phyloP scores from a whole-genome alignment of 176 grass and related monocot species.

The Oryza officinalis region DNA sequence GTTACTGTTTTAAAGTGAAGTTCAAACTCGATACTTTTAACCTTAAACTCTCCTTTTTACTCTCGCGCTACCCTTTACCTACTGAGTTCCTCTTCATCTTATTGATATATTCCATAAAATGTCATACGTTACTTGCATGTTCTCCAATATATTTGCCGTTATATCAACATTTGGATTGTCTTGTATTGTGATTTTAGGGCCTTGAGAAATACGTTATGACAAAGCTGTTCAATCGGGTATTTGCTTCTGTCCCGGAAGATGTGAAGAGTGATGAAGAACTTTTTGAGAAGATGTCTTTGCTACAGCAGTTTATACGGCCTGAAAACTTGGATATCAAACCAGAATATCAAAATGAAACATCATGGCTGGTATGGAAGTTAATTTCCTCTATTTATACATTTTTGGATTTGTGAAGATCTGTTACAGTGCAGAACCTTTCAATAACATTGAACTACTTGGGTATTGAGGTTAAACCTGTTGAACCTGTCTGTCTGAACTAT shows the following conservation, averaged over 20 bases:
- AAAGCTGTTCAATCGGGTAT: slow-evolving; percentile 85
- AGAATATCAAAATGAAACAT: slow-evolving; percentile 94
- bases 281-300: slow-evolving; percentile 90
- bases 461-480: neutral
- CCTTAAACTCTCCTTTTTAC: neutral
- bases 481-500: neutral
- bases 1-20: slow-evolving; percentile 9
- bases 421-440: neutral
- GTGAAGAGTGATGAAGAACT: slow-evolving; percentile 85
- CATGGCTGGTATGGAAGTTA: slow-evolving; percentile 79
- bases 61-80: neutral
- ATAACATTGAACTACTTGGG: neutral
- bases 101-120: slow-evolving; percentile 18
- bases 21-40: neutral
- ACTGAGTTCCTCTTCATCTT: neutral
- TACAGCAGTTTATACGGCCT: slow-evolving; percentile 87
- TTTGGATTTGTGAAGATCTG: neutral
- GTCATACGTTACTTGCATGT: neutral
- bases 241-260: slow-evolving; percentile 97
- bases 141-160: slow-evolving; percentile 19
- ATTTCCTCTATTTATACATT: neutral
- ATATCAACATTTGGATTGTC: slow-evolving; percentile 12
- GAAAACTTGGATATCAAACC: slow-evolving; percentile 95
- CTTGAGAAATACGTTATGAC: slow-evolving; percentile 99
- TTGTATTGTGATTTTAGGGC: slow-evolving; percentile 63